Evolutionary conservation across 1,284 basidiomycete genomes (phyloP).

Genomic region (Irpex sp.): DNA sequence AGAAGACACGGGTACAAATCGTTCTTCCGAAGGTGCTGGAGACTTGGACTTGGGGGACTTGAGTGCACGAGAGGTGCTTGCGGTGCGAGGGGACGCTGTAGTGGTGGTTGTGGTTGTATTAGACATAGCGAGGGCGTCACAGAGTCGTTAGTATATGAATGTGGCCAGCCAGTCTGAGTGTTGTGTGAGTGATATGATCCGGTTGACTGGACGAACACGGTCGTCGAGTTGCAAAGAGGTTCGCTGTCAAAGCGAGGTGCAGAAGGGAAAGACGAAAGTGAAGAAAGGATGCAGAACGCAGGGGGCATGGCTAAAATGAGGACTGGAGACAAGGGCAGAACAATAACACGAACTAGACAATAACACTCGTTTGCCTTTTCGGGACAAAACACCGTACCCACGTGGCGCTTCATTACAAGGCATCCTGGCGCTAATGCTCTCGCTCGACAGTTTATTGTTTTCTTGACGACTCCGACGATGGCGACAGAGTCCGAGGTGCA

Average conservation of each 20-base stretch:
- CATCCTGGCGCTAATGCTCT: neutral
- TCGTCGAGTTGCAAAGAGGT: conserved; percentile 3
- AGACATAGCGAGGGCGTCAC: neutral
- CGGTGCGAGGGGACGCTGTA: neutral
- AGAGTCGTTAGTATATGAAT: conserved; percentile 12
- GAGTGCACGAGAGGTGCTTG: conserved; percentile 1
- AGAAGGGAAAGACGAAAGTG: conserved; percentile 10
- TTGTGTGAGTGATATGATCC: no score
- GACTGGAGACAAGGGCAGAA: conserved; percentile 13
- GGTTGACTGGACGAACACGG: neutral
- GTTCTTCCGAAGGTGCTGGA: conserved; percentile 16
- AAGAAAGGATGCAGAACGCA: conserved; percentile 9
- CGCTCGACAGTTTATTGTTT: neutral
- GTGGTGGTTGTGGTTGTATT: conserved; percentile 1
- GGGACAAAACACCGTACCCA: conserved; percentile 14
- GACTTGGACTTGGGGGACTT: conserved; percentile 7
- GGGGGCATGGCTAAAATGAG: conserved; percentile 11
- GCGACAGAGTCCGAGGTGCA: neutral
- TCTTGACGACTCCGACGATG: neutral
- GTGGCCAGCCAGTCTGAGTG: conserved; percentile 1
- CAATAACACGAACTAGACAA: conserved; percentile 20
- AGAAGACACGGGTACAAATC: conserved; percentile 4
- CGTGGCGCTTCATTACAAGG: conserved; percentile 7
- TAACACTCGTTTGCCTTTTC: conserved; percentile 16
- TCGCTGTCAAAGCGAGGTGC: conserved; percentile 13